A percentile compares a stretch with the other conserved stretches of the same genome.
Conservation (phyloP, 1,284 basidiomycete genomes). For the Pseudomicrostroma phylloplanum region DNA sequence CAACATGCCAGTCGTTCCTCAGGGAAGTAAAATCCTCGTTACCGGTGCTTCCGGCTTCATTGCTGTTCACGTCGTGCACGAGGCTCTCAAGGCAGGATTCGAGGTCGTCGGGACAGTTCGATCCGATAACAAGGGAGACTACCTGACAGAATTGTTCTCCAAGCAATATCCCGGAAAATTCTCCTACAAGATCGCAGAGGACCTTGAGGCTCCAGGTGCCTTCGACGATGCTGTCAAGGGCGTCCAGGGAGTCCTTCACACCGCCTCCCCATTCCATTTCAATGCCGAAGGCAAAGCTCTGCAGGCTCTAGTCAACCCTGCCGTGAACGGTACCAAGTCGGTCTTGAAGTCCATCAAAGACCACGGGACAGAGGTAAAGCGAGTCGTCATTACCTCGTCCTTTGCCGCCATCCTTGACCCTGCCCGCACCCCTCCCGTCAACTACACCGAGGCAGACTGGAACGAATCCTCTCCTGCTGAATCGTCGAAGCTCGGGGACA, state of each 20-base stretch:
- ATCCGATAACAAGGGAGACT: conserved; percentile 56
- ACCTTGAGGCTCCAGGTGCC: conserved; percentile 61
- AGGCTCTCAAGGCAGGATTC: conserved; percentile 46
- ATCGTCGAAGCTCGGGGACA: conserved; percentile 27
- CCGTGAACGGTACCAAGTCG: conserved; percentile 61
- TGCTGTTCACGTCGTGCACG: conserved; percentile 54
- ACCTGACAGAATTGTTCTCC: conserved; percentile 55
- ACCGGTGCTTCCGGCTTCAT: conserved; percentile 54
- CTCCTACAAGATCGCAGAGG: conserved; percentile 58
- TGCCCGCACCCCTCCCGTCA: conserved; percentile 21
- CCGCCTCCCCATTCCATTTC: conserved; percentile 57
- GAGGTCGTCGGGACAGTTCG: conserved; percentile 60
- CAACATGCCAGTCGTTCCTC: conserved; percentile 1
- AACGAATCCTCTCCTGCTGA: conserved; percentile 59
- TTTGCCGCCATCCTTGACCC: conserved; percentile 56
- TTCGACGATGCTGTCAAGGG: conserved; percentile 67
- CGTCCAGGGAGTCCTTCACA: conserved; percentile 62
- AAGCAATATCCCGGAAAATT: conserved; percentile 55
- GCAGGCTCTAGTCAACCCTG: conserved; percentile 57
- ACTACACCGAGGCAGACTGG: conserved; percentile 60
- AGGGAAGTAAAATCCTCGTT: conserved; percentile 46
- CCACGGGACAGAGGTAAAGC: conserved; percentile 55
- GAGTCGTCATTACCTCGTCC: conserved; percentile 66
- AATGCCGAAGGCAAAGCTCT: conserved; percentile 36
- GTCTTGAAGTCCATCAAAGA: conserved; percentile 59